Conservation (phyloP, 2,329 filamentous ascomycete species). For the Magnaporthiopsis poae region DNA sequence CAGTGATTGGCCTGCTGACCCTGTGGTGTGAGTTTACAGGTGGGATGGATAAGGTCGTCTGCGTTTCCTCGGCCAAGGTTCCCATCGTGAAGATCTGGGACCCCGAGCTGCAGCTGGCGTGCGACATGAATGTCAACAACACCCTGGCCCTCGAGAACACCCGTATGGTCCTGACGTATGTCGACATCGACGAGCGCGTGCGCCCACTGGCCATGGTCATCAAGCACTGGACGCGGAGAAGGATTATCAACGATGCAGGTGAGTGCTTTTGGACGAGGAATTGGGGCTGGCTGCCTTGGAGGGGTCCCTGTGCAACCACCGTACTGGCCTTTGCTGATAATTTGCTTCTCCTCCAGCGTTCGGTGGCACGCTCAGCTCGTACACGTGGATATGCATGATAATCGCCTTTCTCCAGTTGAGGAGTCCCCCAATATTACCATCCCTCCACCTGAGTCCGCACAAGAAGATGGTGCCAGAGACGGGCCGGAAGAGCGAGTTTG, state of each 20-base stretch:
- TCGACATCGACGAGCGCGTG: slow-evolving; percentile 83
- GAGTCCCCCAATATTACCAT: slow-evolving; percentile 72
- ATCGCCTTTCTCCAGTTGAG: slow-evolving; percentile 90
- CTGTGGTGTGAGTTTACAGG: slow-evolving; percentile 35
- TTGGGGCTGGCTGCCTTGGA: no score
- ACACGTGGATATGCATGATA: slow-evolving; percentile 98
- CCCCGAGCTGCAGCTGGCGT: slow-evolving; percentile 76
- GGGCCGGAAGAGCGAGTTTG: slow-evolving; percentile 66
- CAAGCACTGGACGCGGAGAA: slow-evolving; percentile 90
- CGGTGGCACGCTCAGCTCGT: slow-evolving; percentile 90
- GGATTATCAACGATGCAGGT: slow-evolving; percentile 95
- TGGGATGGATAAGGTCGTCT: slow-evolving; percentile 94
- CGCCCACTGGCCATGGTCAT: slow-evolving; percentile 90
- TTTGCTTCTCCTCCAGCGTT: slow-evolving; percentile 48
- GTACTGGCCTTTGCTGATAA: slow-evolving; percentile 4
- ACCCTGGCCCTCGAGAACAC: slow-evolving; percentile 91
- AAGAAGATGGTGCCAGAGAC: slow-evolving; percentile 51
- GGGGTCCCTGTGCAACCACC: no score
- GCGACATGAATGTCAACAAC: slow-evolving; percentile 99
- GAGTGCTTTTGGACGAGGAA: not conserved
- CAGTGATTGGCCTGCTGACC: not conserved
- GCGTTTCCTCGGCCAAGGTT: slow-evolving; percentile 88
- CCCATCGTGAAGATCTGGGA: slow-evolving; percentile 99
- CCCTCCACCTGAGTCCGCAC: slow-evolving; percentile 65
- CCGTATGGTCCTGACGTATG: slow-evolving; percentile 93